Base-by-base conservation (phyloP, 495 filamentous ascomycete species). In the Penicillium cinerascens region DNA sequence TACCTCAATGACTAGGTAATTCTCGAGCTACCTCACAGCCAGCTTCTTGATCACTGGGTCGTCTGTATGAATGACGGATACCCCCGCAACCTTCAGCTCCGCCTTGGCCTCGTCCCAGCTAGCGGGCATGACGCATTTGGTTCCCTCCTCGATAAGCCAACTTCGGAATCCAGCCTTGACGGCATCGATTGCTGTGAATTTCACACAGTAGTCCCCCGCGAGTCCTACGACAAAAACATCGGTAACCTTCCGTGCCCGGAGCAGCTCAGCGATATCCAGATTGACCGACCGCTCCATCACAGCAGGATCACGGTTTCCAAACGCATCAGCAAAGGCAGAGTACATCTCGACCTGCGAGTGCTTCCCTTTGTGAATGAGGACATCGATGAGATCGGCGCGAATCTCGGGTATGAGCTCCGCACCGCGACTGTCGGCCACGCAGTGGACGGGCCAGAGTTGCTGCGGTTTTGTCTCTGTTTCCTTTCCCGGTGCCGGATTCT, bases 161-260 rank as follows among this genome's bases (percentile, higher is more conserved):
- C 86, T 87, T 55, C 64, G 70, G 58, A 93, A 97, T 2, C 91
- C 92, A 65, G 87, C 84, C 60, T 75, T 80, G 8, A 70, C 80
- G 7, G 90, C 86, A 75, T 96, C 87, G 18, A 88, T 57, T 2
- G 90, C 92, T 42, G 88, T 95, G 54, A 63, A 74, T 65, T 84
- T 86, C 41, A 98, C 93, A 68, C 93, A 98, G 66, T 86, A 95
- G 69, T 97, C 93, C 26, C 81, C 85, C 33, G 93, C 92, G 44
- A 98, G 65, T 5, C 93, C 93, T 9, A 88, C 88, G 18, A 91
- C 78, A 69, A 86, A 96, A 3, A 96, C 80, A 62, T 91, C 79
- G 6, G 85, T 88, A 27, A 93, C 76, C n/a, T 69, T 73, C 18
- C 67, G 72, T 13, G 75, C 75, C 38, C 61, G 70, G 51, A 98